These are phyloP conservation scores for Teunomyces aglyptinius DNA, from an alignment of 805 yeast species.

Conservation along the genomic window DNA sequence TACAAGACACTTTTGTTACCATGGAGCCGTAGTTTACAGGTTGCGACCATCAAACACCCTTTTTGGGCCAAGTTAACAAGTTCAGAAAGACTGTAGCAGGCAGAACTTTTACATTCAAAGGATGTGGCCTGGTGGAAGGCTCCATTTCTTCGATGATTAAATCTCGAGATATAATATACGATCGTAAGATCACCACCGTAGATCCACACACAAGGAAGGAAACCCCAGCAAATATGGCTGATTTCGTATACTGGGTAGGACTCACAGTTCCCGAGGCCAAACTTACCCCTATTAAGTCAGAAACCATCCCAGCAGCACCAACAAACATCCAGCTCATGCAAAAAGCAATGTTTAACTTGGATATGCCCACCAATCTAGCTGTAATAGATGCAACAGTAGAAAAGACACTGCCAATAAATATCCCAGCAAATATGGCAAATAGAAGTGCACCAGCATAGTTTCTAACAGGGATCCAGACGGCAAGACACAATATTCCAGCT, in stretches of 20 bases:
- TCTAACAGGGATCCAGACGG: constrained; percentile 49
- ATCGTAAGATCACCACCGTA: constrained; percentile 46
- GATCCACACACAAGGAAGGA: constrained; percentile 48
- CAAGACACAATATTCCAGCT: constrained; percentile 29
- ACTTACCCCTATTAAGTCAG: constrained; percentile 61
- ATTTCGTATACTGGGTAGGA: constrained; percentile 49
- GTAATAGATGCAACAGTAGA: constrained; percentile 51
- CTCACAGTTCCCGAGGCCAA: constrained; percentile 38
- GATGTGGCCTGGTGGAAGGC: constrained; percentile 7
- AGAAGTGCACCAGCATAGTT: constrained; percentile 55
- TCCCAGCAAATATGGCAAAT: constrained; percentile 53
- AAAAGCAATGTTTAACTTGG: constrained; percentile 47
- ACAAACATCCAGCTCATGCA: constrained; percentile 54
- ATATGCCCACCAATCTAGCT: constrained; percentile 53
- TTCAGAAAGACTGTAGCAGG: constrained; percentile 1
- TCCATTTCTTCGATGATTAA: constrained; percentile 10
- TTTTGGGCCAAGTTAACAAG: constrained; percentile 7
- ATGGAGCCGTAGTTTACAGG: too few relatives aligned
- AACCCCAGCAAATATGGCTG: constrained; percentile 60
- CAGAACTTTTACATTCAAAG: constrained; percentile 13
- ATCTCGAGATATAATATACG: constrained; percentile 55
- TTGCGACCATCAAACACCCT: constrained; percentile 5
- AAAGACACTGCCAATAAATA: constrained; percentile 61
- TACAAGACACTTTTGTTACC: too few relatives aligned
- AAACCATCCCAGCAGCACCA: constrained; percentile 50